Evolutionary conservation across 208 protist genomes (phyloP).

Genomic region (Leishmania lainsoni): DNA sequence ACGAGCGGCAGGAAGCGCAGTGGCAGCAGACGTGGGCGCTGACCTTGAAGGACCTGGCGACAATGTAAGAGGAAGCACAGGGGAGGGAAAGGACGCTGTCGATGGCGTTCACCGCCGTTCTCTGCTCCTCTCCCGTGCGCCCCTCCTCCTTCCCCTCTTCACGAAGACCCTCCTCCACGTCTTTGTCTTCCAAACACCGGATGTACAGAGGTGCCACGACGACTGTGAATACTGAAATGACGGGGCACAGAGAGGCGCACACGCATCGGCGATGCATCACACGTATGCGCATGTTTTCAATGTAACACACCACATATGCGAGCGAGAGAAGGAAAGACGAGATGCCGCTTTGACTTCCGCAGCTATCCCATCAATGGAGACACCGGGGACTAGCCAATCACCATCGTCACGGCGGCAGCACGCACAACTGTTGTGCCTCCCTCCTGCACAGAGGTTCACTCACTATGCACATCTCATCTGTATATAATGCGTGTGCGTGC

Average conservation of each 20-base stretch:
- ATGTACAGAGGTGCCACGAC: constrained; percentile 6
- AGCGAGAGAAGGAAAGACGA: neutral
- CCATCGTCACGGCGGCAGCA: neutral
- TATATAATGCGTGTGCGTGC: neutral
- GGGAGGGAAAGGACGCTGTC: neutral
- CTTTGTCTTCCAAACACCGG: neutral
- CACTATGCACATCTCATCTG: neutral
- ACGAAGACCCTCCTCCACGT: neutral
- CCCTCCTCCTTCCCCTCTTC: neutral
- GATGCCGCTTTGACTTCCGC: neutral
- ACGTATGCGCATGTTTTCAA: neutral
- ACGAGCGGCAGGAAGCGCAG: constrained; percentile 55
- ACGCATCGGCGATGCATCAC: neutral
- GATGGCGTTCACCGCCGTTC: neutral
- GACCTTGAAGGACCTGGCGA: constrained; percentile 43
- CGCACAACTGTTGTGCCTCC: neutral
- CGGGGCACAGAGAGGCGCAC: neutral
- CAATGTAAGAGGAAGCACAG: constrained; percentile 1
- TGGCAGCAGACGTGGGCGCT: constrained; percentile 69
- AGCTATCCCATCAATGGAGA: neutral
- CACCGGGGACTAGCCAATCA: neutral
- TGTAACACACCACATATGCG: neutral
- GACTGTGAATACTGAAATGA: neutral
- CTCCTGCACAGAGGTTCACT: too few relatives aligned
- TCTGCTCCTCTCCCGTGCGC: neutral